A percentile compares a stretch with the other conserved stretches of the same genome.
phyloP scores from a whole-genome alignment of 805 yeast genomes.

The Candida odintsovae region DNA sequence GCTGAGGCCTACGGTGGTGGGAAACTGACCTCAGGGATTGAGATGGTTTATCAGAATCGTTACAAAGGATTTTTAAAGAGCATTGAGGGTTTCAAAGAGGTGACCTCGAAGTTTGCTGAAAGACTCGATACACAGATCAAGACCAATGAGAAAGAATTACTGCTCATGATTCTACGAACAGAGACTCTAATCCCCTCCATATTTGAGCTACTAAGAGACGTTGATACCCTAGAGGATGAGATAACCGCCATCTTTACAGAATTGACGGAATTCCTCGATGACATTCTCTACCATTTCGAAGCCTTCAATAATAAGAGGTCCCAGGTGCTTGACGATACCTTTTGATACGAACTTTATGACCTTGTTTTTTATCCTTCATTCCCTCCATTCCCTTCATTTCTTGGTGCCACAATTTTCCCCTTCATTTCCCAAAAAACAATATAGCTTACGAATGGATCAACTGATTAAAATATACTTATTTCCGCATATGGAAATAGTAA shows the following conservation, averaged over 20 bases:
- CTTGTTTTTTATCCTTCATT: not conserved
- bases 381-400: not conserved
- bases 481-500: too few relatives aligned
- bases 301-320: not conserved
- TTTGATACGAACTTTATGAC: not conserved
- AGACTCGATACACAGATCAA: constrained; percentile 7
- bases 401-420: not conserved
- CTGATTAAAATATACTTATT: too few relatives aligned
- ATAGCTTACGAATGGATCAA: too few relatives aligned
- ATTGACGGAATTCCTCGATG: constrained; percentile 4
- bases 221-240: constrained; percentile 8
- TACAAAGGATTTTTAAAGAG: constrained; percentile 1
- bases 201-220: constrained; percentile 8
- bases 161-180: constrained; percentile 3
- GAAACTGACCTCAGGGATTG: not conserved
- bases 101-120: constrained; percentile 6
- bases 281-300: not conserved
- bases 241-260: constrained; percentile 4
- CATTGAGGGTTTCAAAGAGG: constrained; percentile 6
- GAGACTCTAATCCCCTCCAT: constrained; percentile 5
- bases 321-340: not conserved
- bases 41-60: constrained; percentile 2
- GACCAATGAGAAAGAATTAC: constrained; percentile 7
- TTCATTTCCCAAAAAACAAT: too few relatives aligned
- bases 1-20: not conserved